Base-by-base conservation (phyloP, 1,284 basidiomycete species). In the Cutaneotrichosporon mucoides region DNA sequence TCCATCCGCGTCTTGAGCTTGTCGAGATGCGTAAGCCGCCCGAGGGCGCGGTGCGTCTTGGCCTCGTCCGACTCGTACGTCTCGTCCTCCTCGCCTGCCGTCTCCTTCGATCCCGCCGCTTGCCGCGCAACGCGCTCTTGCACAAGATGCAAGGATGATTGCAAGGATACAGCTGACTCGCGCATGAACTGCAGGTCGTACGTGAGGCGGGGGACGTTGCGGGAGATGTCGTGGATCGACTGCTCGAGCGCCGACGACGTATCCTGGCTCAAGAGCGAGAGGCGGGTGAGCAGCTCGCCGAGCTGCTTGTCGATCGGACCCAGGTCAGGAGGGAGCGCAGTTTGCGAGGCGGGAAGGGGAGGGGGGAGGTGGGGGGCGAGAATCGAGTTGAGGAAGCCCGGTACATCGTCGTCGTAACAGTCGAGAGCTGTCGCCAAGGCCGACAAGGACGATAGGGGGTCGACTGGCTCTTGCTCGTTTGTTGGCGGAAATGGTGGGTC, bases 171-270 rank as follows among this genome's bases (percentile, higher is more conserved):
- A 0, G 92, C 91, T 41, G 87, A 86, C 72, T 96, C 93, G 51
- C 89, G 87, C 86, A 96, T 93, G 78, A 95, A 93, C 73, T 96
- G 92, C 16, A 97, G 81, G 76, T 96, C 93, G 72, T 95, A 96
- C 1, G 88, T 86, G 48, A 97, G 82, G 41, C 93, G 84, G 5
- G 93, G 91, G 9, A 94, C 87, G 4, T 87, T 85, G 52, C 91
- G 84, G 1, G 91, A 90, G 50, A 95, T 89, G 70, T 94, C 91
- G 70, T 91, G 87, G 62, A 97, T 92, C 49, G 86, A 84, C 65
- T 86, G 86, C 75, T 96, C 93, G 51, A 96, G 84, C 51, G 88
- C 82, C 6, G 86, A 80, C 2, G 90, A 89, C 0, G 91, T 92
- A 68, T 95, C 92, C 73, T 92, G 88, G 48, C 85, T 87, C 35